These are phyloP conservation scores for Fusarium tupiense DNA, from an alignment of 2,329 filamentous ascomycete genomes.

Conservation along the genomic window DNA sequence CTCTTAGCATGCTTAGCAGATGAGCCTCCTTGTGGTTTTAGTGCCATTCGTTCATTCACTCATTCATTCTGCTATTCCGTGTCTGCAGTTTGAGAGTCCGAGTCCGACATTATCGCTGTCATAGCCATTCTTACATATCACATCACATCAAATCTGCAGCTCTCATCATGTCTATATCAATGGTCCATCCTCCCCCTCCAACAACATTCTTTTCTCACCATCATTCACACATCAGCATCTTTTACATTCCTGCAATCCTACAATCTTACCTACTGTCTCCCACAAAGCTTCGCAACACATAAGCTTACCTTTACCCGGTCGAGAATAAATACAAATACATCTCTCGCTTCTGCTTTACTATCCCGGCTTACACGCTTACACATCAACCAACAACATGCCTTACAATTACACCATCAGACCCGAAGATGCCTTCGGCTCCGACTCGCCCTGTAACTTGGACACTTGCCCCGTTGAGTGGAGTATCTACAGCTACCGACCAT, in stretches of 20 bases:
- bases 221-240: constrained; percentile 6
- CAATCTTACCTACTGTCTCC: not conserved
- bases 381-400: constrained; percentile 33
- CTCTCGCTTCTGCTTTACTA: not conserved
- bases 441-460: constrained; percentile 59
- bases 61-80: not conserved
- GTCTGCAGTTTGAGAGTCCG: not conserved
- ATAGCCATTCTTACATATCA: not conserved
- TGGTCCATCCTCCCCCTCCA: constrained; percentile 9
- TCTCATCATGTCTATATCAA: constrained; percentile 28
- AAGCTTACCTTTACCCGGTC: constrained; percentile 19
- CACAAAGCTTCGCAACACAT: constrained; percentile 5
- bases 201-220: constrained; percentile 4
- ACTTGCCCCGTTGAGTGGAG: constrained; percentile 58
- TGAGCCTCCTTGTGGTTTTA: constrained; percentile 16
- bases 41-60: not conserved
- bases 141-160: not conserved
- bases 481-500: constrained; percentile 65
- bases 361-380: not conserved
- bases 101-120: constrained; percentile 8
- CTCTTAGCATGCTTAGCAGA: not conserved
- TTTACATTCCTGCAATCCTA: not conserved
- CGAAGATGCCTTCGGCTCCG: constrained; percentile 53
- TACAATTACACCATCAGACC: constrained; percentile 32
- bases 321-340: not conserved